Evolutionary conservation across 2,329 filamentous ascomycete species (phyloP), one percentile per base, ranked within the genome.

Genomic region (Arthrocladium fulminans): DNA sequence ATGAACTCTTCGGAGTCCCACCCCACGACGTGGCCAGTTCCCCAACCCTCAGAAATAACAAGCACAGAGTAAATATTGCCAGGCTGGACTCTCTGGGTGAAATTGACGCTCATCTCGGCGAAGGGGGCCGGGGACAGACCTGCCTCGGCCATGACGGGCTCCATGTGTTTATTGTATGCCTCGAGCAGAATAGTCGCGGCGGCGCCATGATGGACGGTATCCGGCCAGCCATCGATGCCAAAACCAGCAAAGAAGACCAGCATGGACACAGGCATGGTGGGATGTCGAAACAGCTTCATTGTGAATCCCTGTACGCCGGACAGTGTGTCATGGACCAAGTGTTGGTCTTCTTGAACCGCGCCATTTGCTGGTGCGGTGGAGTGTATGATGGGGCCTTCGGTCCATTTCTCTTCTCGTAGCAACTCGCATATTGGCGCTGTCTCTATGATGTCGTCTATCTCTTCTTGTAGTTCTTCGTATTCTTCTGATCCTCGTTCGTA

Each of bases 171-270:
- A 9, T 80, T 79, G 52, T 86, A 71, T 45, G 74, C 76, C 68
- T 88, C 85, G 62, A 86, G 78, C 30, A 88, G 65, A 2, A 86
- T 63, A 0, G 81, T 87, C 6, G 81, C 82, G 42, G 85, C 72
- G 5, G 75, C 71, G 12, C 85, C 85, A 48, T 85, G 85, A 66
- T 90, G 85, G 34, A 80, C 79, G 34, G 85, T 71, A 10, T 76
- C 75, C 1, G 84, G 84, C 82, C 83, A 89, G 3, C 86, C 84
- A 41, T 74, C 70, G 17, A 83, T 61, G 1, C 71, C 76, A n/a
- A 70, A 63, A 5, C 85, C 86, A 47, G 55, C 47, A 44, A 88
- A 73, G 70, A 74, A 84, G 3, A 88, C 69, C n/a, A 88, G 72
- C 43, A 73, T 76, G 9, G 82, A 67, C 27, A 80, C 63, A 57